These are phyloP conservation scores for Berkeleyomyces basicola DNA, from an alignment of 2,329 filamentous ascomycete genomes.

Conservation along the genomic window DNA sequence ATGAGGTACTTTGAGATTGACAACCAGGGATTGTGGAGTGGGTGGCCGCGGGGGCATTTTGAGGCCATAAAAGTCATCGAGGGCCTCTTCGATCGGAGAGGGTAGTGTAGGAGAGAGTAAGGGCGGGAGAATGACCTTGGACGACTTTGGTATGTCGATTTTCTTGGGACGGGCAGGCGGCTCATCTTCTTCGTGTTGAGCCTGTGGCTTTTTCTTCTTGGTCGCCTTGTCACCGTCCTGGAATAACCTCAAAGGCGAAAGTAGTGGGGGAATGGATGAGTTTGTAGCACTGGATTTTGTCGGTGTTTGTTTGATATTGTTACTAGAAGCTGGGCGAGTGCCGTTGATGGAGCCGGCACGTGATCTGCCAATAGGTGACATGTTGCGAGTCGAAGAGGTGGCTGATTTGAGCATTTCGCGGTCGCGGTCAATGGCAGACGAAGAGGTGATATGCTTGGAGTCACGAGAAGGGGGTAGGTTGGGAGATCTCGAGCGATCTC, in stretches of 20 bases:
- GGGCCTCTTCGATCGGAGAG: conserved; percentile 31
- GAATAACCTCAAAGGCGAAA: conserved; percentile 34
- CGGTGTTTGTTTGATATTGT: background rate
- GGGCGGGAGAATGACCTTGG: conserved; percentile 22
- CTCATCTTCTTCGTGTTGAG: background rate
- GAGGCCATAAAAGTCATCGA: conserved; percentile 16
- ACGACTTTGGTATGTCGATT: conserved; percentile 14
- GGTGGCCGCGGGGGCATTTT: conserved; percentile 2
- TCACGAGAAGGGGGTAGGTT: conserved; percentile 1
- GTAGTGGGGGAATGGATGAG: conserved; percentile 29
- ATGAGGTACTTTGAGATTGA: conserved; percentile 2
- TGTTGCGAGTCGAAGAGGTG: conserved; percentile 17
- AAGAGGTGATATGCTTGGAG: background rate
- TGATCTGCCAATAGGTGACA: conserved; percentile 22
- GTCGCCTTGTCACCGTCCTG: background rate
- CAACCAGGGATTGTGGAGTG: background rate
- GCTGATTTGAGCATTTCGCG: conserved; percentile 21
- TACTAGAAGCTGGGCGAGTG: background rate
- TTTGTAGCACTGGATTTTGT: conserved; percentile 21
- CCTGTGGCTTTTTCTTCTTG: conserved; percentile 1
- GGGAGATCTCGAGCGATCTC: conserved; percentile 5
- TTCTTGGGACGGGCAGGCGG: conserved; percentile 2
- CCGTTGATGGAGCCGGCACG: conserved; percentile 26
- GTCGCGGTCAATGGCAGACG: conserved; percentile 24
- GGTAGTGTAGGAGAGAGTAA: conserved; percentile 41